Evolutionary conservation across 2,329 filamentous ascomycete genomes (phyloP).

Genomic region (Biscogniauxia mediterranea): DNA sequence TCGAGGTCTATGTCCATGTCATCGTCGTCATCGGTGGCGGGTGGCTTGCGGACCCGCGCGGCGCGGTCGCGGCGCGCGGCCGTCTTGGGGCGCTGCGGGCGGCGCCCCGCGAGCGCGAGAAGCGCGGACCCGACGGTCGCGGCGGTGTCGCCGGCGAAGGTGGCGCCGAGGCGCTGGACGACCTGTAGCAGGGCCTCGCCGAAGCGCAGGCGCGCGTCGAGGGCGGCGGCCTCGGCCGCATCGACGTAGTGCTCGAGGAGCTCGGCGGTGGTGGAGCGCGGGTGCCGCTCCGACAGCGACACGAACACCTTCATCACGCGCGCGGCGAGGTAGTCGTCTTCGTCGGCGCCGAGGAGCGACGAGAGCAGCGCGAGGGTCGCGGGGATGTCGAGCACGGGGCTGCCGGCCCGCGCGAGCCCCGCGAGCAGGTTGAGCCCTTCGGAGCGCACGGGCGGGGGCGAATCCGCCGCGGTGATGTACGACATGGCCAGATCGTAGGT

Average conservation of each 20-base stretch:
- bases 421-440: slow-evolving; percentile 63
- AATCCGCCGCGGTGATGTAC: slow-evolving; percentile 61
- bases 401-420: slow-evolving; percentile 52
- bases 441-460: slow-evolving; percentile 63
- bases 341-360: slow-evolving; percentile 66
- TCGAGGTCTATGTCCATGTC: slow-evolving; percentile 22
- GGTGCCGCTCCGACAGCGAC: slow-evolving; percentile 59
- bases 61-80: slow-evolving; percentile 53
- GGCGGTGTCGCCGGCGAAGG: slow-evolving; percentile 54
- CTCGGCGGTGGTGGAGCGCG: slow-evolving; percentile 59
- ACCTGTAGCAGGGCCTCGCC: slow-evolving; percentile 67
- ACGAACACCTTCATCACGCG: slow-evolving; percentile 65
- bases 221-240: slow-evolving; percentile 51
- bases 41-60: slow-evolving; percentile 48
- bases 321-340: slow-evolving; percentile 70
- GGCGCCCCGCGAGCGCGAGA: slow-evolving; percentile 62
- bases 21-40: slow-evolving; percentile 45
- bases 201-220: slow-evolving; percentile 66
- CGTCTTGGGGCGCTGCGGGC: slow-evolving; percentile 60
- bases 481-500: slow-evolving; percentile 61
- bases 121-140: slow-evolving; percentile 54
- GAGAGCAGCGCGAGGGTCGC: slow-evolving; percentile 62
- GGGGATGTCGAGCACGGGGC: slow-evolving; percentile 64
- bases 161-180: slow-evolving; percentile 57
- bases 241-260: slow-evolving; percentile 69